phyloP scores from a whole-genome alignment of 192 early-diverging fungal genomes.

The Coemansia sp. region DNA sequence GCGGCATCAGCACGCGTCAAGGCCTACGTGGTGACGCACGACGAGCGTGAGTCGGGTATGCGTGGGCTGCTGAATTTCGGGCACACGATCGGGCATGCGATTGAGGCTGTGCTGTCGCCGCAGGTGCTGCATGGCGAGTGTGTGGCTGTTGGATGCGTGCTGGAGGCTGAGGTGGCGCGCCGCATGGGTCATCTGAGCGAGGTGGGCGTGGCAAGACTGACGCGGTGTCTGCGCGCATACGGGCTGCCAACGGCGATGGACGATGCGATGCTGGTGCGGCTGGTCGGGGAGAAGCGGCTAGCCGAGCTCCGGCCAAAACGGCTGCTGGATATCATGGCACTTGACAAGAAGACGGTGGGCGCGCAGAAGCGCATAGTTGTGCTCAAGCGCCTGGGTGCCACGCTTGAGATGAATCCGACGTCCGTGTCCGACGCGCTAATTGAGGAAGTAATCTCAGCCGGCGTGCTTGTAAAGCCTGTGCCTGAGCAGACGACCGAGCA shows the following conservation, averaged over 20 bases:
- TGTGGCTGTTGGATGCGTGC: constrained; percentile 90
- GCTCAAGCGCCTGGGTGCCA: constrained; percentile 78
- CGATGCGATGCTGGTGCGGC: constrained; percentile 68
- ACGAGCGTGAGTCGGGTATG: constrained; percentile 93
- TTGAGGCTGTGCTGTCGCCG: constrained; percentile 88
- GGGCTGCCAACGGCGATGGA: constrained; percentile 82
- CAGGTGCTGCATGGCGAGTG: constrained; percentile 95
- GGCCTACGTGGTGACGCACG: constrained; percentile 90
- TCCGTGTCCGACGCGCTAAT: constrained; percentile 84
- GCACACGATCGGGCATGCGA: constrained; percentile 94
- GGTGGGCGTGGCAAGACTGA: constrained; percentile 81
- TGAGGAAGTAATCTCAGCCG: constrained; percentile 74
- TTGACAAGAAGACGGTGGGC: constrained; percentile 97
- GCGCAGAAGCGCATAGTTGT: constrained; percentile 89
- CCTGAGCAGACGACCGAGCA: constrained; percentile 18
- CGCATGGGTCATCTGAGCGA: constrained; percentile 83
- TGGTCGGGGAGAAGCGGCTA: constrained; percentile 62
- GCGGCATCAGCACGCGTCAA: constrained; percentile 87
- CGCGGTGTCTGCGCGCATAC: constrained; percentile 80
- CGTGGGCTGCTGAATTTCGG: constrained; percentile 97
- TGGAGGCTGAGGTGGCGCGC: constrained; percentile 91
- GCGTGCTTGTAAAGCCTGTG: constrained; percentile 66
- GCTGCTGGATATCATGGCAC: constrained; percentile 85
- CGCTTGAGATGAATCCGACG: constrained; percentile 77
- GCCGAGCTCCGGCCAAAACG: constrained; percentile 67